Evolutionary conservation across 805 yeast genomes (phyloP).

Genomic region (Danielia oregonensis): DNA sequence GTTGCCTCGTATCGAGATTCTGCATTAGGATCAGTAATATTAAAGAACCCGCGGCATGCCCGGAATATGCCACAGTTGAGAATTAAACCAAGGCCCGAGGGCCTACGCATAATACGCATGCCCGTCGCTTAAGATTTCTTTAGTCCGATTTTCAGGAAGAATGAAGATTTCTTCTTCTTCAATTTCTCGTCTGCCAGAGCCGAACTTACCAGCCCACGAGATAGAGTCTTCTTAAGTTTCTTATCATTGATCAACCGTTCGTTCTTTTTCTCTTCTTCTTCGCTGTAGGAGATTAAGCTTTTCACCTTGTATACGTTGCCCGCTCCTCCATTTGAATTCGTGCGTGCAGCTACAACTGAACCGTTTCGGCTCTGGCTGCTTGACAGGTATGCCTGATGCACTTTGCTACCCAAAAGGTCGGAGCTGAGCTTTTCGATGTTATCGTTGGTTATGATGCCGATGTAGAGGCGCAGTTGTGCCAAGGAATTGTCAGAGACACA

Average conservation of each 20-base stretch:
- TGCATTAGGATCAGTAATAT: too few relatives aligned
- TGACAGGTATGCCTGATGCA: constrained; percentile 33
- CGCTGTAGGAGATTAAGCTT: constrained; percentile 33
- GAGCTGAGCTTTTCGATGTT: constrained; percentile 8
- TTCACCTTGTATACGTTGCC: constrained; percentile 38
- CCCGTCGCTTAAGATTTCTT: too few relatives aligned
- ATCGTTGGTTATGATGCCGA: constrained; percentile 16
- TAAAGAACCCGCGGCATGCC: too few relatives aligned
- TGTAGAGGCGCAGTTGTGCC: constrained; percentile 23
- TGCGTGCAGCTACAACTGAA: constrained; percentile 4
- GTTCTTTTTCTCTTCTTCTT: constrained; percentile 27
- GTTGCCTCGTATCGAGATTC: too few relatives aligned
- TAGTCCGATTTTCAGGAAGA: constrained; percentile 24
- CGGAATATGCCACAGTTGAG: too few relatives aligned
- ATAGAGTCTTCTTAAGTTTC: constrained; percentile 11
- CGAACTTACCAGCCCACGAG: constrained; percentile 8
- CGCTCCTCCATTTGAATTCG: constrained; percentile 8
- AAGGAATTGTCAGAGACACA: constrained; percentile 26
- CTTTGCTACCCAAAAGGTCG: constrained; percentile 22
- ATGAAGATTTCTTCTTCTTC: constrained; percentile 11
- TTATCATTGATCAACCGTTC: constrained; percentile 13
- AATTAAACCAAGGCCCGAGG: too few relatives aligned
- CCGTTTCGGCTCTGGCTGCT: constrained; percentile 9
- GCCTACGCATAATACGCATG: too few relatives aligned
- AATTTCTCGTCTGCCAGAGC: constrained; percentile 5